Evolutionary conservation across 179 eudicot species (phyloP).

Genomic region (Spergularia azorica): DNA sequence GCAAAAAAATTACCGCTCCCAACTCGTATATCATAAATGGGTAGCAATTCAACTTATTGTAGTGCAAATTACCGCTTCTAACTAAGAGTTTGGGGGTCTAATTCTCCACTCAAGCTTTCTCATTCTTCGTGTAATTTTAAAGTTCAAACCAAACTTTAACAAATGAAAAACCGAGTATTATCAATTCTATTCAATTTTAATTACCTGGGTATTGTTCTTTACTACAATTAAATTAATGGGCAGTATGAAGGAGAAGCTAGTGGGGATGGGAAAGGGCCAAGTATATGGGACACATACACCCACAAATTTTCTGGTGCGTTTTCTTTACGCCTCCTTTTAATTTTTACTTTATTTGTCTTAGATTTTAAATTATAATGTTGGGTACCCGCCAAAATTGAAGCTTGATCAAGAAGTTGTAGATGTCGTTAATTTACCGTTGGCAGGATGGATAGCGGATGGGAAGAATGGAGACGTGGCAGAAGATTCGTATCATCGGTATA

Average conservation of each 20-base stretch:
- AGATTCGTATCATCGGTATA: constrained; percentile 41
- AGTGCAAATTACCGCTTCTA: too few relatives aligned
- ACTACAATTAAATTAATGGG: neutral
- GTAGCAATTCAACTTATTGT: too few relatives aligned
- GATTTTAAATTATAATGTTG: neutral
- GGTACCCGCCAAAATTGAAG: neutral
- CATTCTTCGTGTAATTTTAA: neutral
- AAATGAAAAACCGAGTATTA: too few relatives aligned
- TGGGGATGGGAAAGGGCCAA: constrained; percentile 42
- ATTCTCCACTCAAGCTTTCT: too few relatives aligned
- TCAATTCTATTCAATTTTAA: neutral
- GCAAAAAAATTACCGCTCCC: too few relatives aligned
- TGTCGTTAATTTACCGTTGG: neutral
- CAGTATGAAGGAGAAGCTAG: constrained; percentile 39
- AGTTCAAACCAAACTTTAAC: too few relatives aligned
- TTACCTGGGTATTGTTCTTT: too few relatives aligned
- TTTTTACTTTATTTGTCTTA: neutral
- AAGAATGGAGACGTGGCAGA: constrained; percentile 30
- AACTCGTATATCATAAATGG: too few relatives aligned
- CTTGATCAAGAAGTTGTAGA: neutral
- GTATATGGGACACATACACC: constrained; percentile 44
- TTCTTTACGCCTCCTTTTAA: neutral
- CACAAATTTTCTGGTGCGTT: constrained; percentile 38
- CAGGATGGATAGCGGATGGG: constrained; percentile 25
- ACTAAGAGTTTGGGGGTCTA: too few relatives aligned